Evolutionary conservation across 2,329 filamentous ascomycete genomes (phyloP).

Genomic region (Didymella lethalis): DNA sequence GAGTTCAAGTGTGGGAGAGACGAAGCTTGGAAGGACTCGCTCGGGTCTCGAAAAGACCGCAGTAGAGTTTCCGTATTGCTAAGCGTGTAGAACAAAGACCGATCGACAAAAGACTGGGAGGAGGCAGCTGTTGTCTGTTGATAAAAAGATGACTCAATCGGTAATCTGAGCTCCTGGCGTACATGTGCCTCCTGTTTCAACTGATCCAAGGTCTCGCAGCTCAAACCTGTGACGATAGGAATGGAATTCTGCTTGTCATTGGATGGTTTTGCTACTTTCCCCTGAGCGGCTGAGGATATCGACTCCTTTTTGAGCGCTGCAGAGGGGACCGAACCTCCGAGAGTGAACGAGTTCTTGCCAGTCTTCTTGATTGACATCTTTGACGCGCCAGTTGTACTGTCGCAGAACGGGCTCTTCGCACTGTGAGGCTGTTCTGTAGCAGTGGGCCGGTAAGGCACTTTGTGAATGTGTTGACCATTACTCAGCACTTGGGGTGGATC

Average conservation of each 20-base stretch:
- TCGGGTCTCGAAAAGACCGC: conserved; percentile 45
- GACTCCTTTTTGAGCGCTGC: neutral
- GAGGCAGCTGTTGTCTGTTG: conserved; percentile 29
- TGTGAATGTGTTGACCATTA: conserved; percentile 42
- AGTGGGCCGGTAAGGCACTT: conserved; percentile 35
- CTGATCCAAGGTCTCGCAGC: conserved; percentile 39
- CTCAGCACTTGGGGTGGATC: conserved; percentile 25
- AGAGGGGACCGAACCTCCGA: conserved; percentile 17
- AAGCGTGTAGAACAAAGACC: conserved; percentile 46
- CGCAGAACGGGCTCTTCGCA: conserved; percentile 14
- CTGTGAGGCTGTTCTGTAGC: conserved; percentile 12
- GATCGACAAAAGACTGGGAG: conserved; percentile 38
- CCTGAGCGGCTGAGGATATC: neutral
- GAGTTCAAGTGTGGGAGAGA: conserved; percentile 49
- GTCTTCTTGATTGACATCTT: conserved; percentile 30
- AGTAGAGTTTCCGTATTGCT: conserved; percentile 45
- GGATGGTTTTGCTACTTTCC: neutral
- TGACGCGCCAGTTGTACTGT: conserved; percentile 11
- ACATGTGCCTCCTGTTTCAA: conserved; percentile 38
- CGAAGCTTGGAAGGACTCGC: conserved; percentile 35
- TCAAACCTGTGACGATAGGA: conserved; percentile 35
- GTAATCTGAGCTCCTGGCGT: conserved; percentile 20
- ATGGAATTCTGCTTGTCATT: conserved; percentile 13
- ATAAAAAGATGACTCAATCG: conserved; percentile 30
- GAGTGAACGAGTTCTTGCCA: conserved; percentile 32